These are phyloP conservation scores for Schizosaccharomyces pombe DNA, from an alignment of 805 yeast species.

Conservation along the genomic window DNA sequence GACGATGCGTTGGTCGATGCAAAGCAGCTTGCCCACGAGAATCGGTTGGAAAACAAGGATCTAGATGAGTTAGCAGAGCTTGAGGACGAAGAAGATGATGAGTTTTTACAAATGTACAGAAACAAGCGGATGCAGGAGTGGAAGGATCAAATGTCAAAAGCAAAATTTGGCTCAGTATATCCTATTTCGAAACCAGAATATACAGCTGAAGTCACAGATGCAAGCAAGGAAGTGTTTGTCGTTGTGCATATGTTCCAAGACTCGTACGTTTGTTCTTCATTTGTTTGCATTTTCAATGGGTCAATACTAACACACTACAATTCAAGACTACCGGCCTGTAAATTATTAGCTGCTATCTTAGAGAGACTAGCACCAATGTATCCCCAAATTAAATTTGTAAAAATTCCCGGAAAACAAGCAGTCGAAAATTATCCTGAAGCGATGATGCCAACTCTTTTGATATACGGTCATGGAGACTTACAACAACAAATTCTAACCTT, in stretches of 20 bases:
- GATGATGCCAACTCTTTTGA: slow-evolving; percentile 74
- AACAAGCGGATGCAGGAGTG: slow-evolving; percentile 58
- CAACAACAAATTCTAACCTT: slow-evolving; percentile 62
- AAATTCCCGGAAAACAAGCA: slow-evolving; percentile 75
- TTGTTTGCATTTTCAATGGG: not conserved
- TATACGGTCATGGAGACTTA: slow-evolving; percentile 60
- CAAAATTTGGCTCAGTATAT: slow-evolving; percentile 48
- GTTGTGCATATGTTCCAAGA: slow-evolving; percentile 37
- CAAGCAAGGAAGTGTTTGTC: slow-evolving; percentile 40
- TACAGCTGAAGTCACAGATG: slow-evolving; percentile 60
- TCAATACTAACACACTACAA: not conserved
- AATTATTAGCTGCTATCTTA: slow-evolving; percentile 41
- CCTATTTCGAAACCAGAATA: slow-evolving; percentile 78
- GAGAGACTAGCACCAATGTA: slow-evolving; percentile 37
- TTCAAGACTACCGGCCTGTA: slow-evolving; percentile 31
- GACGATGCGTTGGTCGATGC: slow-evolving; percentile 81
- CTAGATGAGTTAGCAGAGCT: slow-evolving; percentile 72
- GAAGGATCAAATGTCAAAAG: slow-evolving; percentile 26
- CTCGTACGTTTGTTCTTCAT: not conserved
- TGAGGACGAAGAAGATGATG: slow-evolving; percentile 70
- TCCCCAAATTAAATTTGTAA: slow-evolving; percentile 70
- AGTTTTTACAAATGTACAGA: slow-evolving; percentile 51
- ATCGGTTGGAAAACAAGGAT: slow-evolving; percentile 36
- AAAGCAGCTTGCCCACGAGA: slow-evolving; percentile 46
- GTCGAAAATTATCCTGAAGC: slow-evolving; percentile 76